Conservation (phyloP, 2,329 filamentous ascomycete genomes). For the Aspergillus quadrilineatus region DNA sequence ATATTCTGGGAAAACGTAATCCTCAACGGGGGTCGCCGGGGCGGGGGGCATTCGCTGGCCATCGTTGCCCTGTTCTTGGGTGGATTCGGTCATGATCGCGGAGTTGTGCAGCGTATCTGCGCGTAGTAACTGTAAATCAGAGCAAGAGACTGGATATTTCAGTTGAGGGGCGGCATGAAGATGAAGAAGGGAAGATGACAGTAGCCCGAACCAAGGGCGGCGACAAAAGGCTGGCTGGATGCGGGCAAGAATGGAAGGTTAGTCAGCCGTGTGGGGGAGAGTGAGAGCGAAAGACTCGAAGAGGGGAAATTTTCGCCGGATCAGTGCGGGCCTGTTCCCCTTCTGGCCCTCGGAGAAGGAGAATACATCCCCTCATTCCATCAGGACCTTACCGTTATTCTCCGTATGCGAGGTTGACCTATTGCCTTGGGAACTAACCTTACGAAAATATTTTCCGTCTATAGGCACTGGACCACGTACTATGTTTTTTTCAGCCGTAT, state of each 20-base stretch:
- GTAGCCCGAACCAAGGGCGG: neutral
- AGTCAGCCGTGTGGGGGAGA: conserved; percentile 15
- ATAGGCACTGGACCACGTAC: no score
- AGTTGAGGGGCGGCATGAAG: neutral
- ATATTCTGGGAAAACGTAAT: conserved; percentile 47
- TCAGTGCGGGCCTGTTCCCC: conserved; percentile 4
- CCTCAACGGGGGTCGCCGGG: conserved; percentile 34
- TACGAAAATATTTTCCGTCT: no score
- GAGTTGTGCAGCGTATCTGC: conserved; percentile 1
- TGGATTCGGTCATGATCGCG: conserved; percentile 32
- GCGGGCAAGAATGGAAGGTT: neutral
- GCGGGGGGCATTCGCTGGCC: conserved; percentile 25
- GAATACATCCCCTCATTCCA: neutral
- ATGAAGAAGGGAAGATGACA: neutral
- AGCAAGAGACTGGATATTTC: neutral
- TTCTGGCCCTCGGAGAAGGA: conserved; percentile 6
- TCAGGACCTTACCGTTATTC: neutral
- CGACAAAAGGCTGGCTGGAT: conserved; percentile 9
- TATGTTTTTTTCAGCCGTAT: no score
- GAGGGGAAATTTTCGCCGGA: conserved; percentile 10
- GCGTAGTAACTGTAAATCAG: neutral
- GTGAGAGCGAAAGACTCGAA: neutral
- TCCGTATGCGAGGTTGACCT: no score
- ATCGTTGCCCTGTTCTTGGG: conserved; percentile 30
- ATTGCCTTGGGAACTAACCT: no score